Base-by-base conservation (phyloP, 78 protist species). In the Monosiga brevicollis region DNA sequence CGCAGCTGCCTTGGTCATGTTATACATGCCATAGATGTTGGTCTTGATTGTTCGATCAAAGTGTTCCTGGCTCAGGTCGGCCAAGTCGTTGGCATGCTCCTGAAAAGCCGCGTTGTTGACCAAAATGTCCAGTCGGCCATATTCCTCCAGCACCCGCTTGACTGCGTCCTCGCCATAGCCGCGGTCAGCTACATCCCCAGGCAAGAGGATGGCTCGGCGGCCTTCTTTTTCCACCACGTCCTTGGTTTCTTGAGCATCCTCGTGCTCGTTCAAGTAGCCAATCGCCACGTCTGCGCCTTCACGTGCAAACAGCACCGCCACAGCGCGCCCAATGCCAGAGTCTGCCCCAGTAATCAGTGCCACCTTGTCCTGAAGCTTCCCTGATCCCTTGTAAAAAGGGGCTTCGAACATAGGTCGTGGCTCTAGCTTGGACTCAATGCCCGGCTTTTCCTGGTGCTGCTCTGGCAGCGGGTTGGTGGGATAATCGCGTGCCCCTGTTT, bases 261-360 rank as follows among this genome's bases (percentile, higher is more conserved):
- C 76, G 15, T 84, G 81, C 34, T 42, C 42, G 25, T 9, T 15
- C 36, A 23, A 35, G 38, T 84, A 73, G 26, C 76, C 71, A 43
- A 84, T 84, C 42, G 81, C 36, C 32, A 84, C 87, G n/a, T 82
- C 40, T 10, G 73, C 35, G 9, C 87, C 87, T 70, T 84, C 87
- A 9, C 87, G 42, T 10, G 87, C 87, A 76, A 34, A 84, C n/a
- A 84, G 71, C 35, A 84, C 72, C 34, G 87, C 87, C 11, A 73
- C 79, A 25, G 87, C 62, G 29, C 87, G 62, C 42, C 87, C 87
- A 34, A 84, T 84, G 37, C 87, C 87, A 42, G 73, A 40, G 73
- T 84, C 87, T 2, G 81, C 87, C 36, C 87, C 87, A 10, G 87
- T 84, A 70, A 84, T 72, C 37, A 84, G 75, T 32, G 87, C 87